Conservation (phyloP, 2,329 filamentous ascomycete species). For the Aureobasidium sp. region DNA sequence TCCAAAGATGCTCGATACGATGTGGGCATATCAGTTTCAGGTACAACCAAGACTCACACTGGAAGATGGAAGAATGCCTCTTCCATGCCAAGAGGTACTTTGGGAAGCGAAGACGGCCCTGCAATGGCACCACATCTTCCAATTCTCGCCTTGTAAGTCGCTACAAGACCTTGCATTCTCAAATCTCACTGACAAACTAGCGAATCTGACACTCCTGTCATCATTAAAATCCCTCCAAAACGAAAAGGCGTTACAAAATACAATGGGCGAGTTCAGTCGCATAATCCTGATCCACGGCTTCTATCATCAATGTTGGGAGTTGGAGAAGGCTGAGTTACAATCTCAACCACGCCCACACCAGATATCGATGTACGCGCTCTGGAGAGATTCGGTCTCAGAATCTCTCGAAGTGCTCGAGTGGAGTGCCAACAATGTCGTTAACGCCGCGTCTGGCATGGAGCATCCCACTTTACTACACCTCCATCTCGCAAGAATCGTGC, state of each 20-base stretch:
- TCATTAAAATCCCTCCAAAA: slow-evolving; percentile 41
- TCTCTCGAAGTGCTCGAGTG: slow-evolving; percentile 51
- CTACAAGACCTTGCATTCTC: background rate
- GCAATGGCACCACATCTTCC: slow-evolving; percentile 19
- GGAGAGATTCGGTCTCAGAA: slow-evolving; percentile 40
- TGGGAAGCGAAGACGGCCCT: slow-evolving; percentile 21
- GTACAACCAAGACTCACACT: slow-evolving; percentile 15
- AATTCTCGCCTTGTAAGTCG: slow-evolving; percentile 11
- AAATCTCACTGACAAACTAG: background rate
- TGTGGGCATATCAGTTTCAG: slow-evolving; percentile 20
- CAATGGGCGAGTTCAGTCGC: slow-evolving; percentile 42
- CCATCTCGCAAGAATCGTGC: slow-evolving; percentile 45
- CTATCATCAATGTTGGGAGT: slow-evolving; percentile 43
- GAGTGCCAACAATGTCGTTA: slow-evolving; percentile 47
- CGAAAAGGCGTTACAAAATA: slow-evolving; percentile 38
- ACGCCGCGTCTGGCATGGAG: slow-evolving; percentile 42
- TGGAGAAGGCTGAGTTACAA: slow-evolving; percentile 30
- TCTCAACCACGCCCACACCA: slow-evolving; percentile 16
- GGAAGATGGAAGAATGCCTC: slow-evolving; percentile 17
- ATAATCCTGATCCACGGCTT: slow-evolving; percentile 44
- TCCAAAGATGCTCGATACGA: slow-evolving; percentile 19
- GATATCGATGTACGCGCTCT: slow-evolving; percentile 40
- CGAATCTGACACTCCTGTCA: slow-evolving; percentile 29
- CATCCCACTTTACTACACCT: slow-evolving; percentile 49
- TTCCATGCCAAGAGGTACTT: slow-evolving; percentile 22